A percentile compares a stretch with the other conserved stretches of the same genome.
phyloP scores from a whole-genome alignment of 2,329 filamentous ascomycete genomes.

The Neocucurbitaria cava region DNA sequence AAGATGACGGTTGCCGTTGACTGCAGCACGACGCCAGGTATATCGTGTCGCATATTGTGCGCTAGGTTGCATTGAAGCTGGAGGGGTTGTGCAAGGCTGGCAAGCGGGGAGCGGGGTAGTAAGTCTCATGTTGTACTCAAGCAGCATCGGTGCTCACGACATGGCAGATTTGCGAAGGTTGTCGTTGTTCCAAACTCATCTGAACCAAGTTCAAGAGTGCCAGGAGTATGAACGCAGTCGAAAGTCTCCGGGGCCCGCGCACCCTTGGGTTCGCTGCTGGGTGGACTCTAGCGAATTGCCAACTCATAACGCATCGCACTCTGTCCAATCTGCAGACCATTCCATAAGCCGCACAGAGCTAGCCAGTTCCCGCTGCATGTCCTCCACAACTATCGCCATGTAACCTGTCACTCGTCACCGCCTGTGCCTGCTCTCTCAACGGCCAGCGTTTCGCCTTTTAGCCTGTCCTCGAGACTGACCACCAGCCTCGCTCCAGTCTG shows the following conservation, averaged over 20 bases:
- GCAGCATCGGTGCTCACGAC: neutral
- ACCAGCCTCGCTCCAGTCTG: slow-evolving; percentile 10
- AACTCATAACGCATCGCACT: slow-evolving; percentile 46
- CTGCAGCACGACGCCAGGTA: neutral
- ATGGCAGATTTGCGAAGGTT: neutral
- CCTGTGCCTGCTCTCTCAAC: slow-evolving; percentile 37
- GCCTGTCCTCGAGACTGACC: slow-evolving; percentile 27
- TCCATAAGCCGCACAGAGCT: slow-evolving; percentile 44
- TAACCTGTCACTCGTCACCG: slow-evolving; percentile 49
- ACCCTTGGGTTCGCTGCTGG: slow-evolving; percentile 23
- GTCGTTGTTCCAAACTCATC: neutral
- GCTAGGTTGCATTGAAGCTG: neutral
- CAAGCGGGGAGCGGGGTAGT: neutral
- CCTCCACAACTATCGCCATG: slow-evolving; percentile 43
- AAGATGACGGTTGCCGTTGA: neutral
- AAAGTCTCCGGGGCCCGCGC: slow-evolving; percentile 11
- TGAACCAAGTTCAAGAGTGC: neutral
- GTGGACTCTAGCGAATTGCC: slow-evolving; percentile 43
- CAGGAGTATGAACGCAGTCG: slow-evolving; percentile 3
- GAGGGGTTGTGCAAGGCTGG: neutral
- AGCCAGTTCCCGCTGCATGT: slow-evolving; percentile 34
- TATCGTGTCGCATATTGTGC: neutral
- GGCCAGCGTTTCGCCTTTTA: slow-evolving; percentile 23
- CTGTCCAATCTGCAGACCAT: slow-evolving; percentile 36
- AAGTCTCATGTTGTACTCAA: neutral